A percentile compares a stretch with the other conserved stretches of the same genome.
Evolutionary conservation across 768 basidiomycete species (phyloP).

Genomic region (Boletus coccyginus): DNA sequence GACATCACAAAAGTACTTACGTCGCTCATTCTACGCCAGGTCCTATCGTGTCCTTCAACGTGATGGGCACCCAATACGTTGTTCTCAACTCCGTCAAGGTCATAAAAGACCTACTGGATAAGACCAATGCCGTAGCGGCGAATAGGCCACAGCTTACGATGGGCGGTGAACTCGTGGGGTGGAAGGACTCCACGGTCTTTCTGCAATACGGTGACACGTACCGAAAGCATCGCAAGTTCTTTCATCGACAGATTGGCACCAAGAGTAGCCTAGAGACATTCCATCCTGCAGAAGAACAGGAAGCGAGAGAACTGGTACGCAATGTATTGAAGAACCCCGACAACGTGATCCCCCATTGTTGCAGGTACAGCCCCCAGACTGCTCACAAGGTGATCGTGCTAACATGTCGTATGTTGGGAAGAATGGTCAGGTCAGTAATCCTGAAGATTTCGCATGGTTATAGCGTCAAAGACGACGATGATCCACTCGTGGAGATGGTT

Average conservation of each 20-base stretch:
- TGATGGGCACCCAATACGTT: slow-evolving; percentile 45
- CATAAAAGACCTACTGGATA: slow-evolving; percentile 9
- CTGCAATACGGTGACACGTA: slow-evolving; percentile 10
- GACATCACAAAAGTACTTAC: neutral
- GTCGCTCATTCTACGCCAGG: slow-evolving; percentile 16
- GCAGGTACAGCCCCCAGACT: neutral
- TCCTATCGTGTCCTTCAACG: slow-evolving; percentile 1
- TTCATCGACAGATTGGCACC: slow-evolving; percentile 7
- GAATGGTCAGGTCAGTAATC: slow-evolving; percentile 35
- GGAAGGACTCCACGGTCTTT: neutral
- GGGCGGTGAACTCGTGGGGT: slow-evolving; percentile 22
- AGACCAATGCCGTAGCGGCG: slow-evolving; percentile 1
- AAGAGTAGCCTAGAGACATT: slow-evolving; percentile 5
- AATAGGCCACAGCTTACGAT: slow-evolving; percentile 10
- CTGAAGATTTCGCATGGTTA: slow-evolving; percentile 37
- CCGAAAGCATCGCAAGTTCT: slow-evolving; percentile 8
- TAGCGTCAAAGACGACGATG: slow-evolving; percentile 26
- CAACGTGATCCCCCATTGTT: slow-evolving; percentile 1
- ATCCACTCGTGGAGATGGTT: slow-evolving; percentile 32
- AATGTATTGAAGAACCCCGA: slow-evolving; percentile 2
- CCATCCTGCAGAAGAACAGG: slow-evolving; percentile 1
- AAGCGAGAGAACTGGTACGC: slow-evolving; percentile 1
- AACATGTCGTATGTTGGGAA: slow-evolving; percentile 7
- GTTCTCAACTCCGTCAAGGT: slow-evolving; percentile 47
- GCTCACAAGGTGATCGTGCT: neutral